phyloP scores from a whole-genome alignment of 2,329 filamentous ascomycete species.

The Akanthomyces lecanii region DNA sequence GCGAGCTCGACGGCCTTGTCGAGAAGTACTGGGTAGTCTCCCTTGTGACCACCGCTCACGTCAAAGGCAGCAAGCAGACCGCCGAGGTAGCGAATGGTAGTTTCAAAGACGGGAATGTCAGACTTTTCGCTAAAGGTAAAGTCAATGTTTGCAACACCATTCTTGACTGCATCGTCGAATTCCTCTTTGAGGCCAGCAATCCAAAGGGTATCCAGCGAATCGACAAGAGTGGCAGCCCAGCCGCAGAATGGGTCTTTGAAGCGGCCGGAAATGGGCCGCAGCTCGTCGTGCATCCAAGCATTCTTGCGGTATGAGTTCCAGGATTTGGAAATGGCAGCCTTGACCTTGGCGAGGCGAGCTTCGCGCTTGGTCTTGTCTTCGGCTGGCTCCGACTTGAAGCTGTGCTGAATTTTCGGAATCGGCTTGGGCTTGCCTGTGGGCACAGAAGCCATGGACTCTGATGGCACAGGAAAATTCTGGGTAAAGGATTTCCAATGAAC shows the following conservation, averaged over 20 bases:
- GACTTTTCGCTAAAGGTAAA: conserved; percentile 66
- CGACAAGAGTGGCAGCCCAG: conserved; percentile 85
- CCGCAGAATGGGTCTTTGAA: conserved; percentile 81
- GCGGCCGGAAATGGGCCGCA: conserved; percentile 65
- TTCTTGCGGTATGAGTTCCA: conserved; percentile 78
- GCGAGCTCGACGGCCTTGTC: conserved; percentile 76
- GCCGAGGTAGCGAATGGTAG: conserved; percentile 85
- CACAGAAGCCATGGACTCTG: conserved; percentile 66
- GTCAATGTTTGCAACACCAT: conserved; percentile 66
- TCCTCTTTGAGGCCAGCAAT: conserved; percentile 77
- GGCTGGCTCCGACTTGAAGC: conserved; percentile 63
- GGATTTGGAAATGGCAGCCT: conserved; percentile 67
- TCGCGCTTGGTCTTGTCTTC: conserved; percentile 58
- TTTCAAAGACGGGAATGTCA: conserved; percentile 83
- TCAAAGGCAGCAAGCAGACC: conserved; percentile 85
- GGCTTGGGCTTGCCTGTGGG: conserved; percentile 66
- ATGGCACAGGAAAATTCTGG: conserved; percentile 73
- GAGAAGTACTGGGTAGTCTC: conserved; percentile 61
- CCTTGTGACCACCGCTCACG: conserved; percentile 59
- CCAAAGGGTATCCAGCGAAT: conserved; percentile 79
- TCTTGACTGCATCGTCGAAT: conserved; percentile 70
- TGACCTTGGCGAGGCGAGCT: conserved; percentile 62
- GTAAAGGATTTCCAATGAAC: conserved; percentile 68
- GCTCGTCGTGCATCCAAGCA: conserved; percentile 84
- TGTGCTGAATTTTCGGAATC: conserved; percentile 73